A percentile compares a stretch with the other conserved stretches of the same genome.
Conservation (phyloP, 1,139 yeast species). For the Sugiyamaella novakii region DNA sequence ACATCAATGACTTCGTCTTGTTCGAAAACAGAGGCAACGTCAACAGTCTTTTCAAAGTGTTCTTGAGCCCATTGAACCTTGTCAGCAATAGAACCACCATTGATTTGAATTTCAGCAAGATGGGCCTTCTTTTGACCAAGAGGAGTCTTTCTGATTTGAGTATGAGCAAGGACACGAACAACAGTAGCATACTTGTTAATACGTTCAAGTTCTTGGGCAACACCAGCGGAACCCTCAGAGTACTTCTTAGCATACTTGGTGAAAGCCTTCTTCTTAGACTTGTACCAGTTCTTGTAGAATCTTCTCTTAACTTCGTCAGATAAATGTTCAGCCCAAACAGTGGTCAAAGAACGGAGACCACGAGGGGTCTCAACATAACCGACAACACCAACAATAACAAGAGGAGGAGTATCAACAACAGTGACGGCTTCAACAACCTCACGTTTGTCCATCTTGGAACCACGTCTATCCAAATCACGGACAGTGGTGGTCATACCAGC, state of each 20-base stretch:
- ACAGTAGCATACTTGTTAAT: conserved; percentile 97
- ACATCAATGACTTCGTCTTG: conserved; percentile 98
- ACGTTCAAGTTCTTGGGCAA: conserved; percentile 98
- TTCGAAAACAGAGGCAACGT: conserved; percentile 94
- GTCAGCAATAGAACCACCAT: conserved; percentile 98
- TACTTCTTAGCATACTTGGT: conserved; percentile 99
- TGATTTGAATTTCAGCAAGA: conserved; percentile 98
- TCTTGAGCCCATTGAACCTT: conserved; percentile 99
- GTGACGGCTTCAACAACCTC: conserved; percentile 99
- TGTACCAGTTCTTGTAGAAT: conserved; percentile 99
- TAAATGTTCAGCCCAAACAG: conserved; percentile 99
- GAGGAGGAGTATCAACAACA: conserved; percentile 98
- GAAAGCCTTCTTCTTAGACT: conserved; percentile 99
- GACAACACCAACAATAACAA: conserved; percentile 99
- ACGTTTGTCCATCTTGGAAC: conserved; percentile 99
- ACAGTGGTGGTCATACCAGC: conserved; percentile 99
- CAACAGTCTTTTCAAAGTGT: conserved; percentile 98
- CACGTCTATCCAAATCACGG: conserved; percentile 99
- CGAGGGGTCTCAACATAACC: conserved; percentile 99
- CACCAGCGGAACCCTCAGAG: conserved; percentile 85
- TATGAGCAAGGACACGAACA: conserved; percentile 99
- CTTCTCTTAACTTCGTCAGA: conserved; percentile 99
- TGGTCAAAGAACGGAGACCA: conserved; percentile 98
- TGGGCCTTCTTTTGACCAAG: conserved; percentile 99
- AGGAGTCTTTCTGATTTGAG: conserved; percentile 99